phyloP scores from a whole-genome alignment of 345 rosid species.

The Arabis alpina region DNA sequence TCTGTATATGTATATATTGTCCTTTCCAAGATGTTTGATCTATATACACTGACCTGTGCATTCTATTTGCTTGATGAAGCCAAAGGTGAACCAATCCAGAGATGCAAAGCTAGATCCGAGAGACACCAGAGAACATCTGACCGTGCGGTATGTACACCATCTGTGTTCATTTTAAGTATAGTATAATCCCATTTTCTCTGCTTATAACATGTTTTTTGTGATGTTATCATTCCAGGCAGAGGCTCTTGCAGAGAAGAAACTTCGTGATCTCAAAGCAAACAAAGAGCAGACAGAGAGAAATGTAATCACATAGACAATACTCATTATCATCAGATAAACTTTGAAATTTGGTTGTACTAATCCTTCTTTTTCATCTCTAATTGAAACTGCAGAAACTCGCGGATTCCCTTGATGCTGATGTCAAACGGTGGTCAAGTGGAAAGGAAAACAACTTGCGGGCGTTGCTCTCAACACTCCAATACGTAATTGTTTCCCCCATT shows the following conservation, averaged over 20 bases:
- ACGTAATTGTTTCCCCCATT: constrained; percentile 49
- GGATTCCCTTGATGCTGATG: constrained; percentile 77
- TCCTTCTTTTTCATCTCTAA: constrained; percentile 13
- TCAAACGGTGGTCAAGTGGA: constrained; percentile 93
- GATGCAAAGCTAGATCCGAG: constrained; percentile 70
- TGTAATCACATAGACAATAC: constrained; percentile 51
- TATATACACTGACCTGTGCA: constrained; percentile 24
- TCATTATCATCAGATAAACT: constrained; percentile 19
- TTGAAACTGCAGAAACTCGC: constrained; percentile 71
- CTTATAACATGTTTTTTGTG: constrained; percentile 32
- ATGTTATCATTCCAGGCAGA: constrained; percentile 66
- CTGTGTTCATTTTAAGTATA: constrained; percentile 16
- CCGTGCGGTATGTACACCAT: constrained; percentile 64
- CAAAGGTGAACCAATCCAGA: constrained; percentile 63
- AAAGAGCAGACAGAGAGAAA: constrained; percentile 92
- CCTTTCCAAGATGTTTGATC: constrained; percentile 23
- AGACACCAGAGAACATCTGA: constrained; percentile 82
- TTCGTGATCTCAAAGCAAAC: constrained; percentile 78
- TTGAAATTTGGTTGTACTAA: constrained; percentile 20
- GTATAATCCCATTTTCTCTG: constrained; percentile 15
- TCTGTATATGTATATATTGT: neutral
- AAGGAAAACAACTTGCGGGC: constrained; percentile 91
- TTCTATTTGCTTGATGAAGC: constrained; percentile 47
- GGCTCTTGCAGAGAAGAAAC: constrained; percentile 94
- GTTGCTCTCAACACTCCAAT: constrained; percentile 89